phyloP scores from a whole-genome alignment of 176 grass and related monocot genomes.

The Phoenix roebelenii region DNA sequence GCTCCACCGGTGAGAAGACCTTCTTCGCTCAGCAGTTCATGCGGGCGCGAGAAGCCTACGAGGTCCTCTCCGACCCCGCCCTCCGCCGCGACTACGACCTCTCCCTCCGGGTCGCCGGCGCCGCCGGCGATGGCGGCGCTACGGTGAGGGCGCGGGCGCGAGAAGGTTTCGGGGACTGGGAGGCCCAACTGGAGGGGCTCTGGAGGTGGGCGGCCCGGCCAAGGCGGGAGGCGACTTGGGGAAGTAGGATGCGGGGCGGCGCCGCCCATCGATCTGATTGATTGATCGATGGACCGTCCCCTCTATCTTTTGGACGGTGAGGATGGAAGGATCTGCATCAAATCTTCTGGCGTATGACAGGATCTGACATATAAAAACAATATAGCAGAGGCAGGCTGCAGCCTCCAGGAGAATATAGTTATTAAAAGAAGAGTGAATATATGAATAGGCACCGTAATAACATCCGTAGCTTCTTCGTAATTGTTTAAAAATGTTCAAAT shows the following conservation, averaged over 20 bases:
- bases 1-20: conserved; percentile 6
- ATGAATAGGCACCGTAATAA: no score
- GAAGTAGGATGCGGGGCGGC: conserved; percentile 33
- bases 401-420: no score
- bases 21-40: conserved; percentile 52
- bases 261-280: neutral
- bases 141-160: neutral
- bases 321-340: no score
- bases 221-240: conserved; percentile 42
- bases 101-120: conserved; percentile 32
- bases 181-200: conserved; percentile 44
- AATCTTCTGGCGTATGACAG: no score
- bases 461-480: no score
- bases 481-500: no score
- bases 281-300: no score
- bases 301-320: no score
- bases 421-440: no score
- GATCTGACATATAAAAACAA: no score
- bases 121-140: neutral
- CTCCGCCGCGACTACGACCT: conserved; percentile 57
- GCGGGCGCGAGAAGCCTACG: conserved; percentile 63
- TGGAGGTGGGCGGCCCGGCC: conserved; percentile 20
- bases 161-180: conserved; percentile 36
- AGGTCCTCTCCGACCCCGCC: conserved; percentile 68
- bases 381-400: no score